Evolutionary conservation across 345 rosid species (phyloP), one percentile per base, ranked within the genome.

Genomic region (Erodium maritimum): DNA sequence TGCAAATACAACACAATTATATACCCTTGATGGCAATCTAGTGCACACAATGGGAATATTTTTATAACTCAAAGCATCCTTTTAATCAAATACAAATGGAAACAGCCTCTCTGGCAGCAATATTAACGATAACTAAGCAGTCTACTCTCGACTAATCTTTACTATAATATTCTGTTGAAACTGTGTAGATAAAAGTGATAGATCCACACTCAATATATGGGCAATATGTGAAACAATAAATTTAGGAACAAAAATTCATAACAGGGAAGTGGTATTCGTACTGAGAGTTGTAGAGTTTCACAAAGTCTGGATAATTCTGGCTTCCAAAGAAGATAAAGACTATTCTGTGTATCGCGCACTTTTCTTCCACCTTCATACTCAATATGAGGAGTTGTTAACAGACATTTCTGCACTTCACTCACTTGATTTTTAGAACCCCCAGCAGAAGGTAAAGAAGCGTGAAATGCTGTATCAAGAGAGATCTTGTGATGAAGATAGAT

Each of bases 231-330:
- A 10, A 42, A 42, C 48, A 10, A 42, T 42, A 10, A 42, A 42
- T 16, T 42, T 42, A 42, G 12, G 48, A 55, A 24, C 16, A 1
- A 21, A 17, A 23, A 21, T 19, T 23, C 13, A 12, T 48, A 23
- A 10, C 19, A n/a, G 29, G n/a, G 29, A 19, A 48, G 55, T 21
- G 51, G 1, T 22, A 19, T 22, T 62, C 84, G 71, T 77, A 93
- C 97, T 46, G 86, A 72, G 56, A 87, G 81, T 57, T 64, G 69
- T 56, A 88, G 69, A 65, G 77, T 72, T 75, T 79, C 74, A 73
- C 85, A 73, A 63, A 93, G 96, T 72, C 73, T 78, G 59, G 78
- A 74, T 33, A 85, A 74, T 61, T 76, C 77, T 50, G 75, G 85
- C 83, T 79, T 82, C 73, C 87, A 74, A 64, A 61, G 62, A 65